Conservation (phyloP, 352 stramenopile species). For the Saprolegnia parasitica region DNA sequence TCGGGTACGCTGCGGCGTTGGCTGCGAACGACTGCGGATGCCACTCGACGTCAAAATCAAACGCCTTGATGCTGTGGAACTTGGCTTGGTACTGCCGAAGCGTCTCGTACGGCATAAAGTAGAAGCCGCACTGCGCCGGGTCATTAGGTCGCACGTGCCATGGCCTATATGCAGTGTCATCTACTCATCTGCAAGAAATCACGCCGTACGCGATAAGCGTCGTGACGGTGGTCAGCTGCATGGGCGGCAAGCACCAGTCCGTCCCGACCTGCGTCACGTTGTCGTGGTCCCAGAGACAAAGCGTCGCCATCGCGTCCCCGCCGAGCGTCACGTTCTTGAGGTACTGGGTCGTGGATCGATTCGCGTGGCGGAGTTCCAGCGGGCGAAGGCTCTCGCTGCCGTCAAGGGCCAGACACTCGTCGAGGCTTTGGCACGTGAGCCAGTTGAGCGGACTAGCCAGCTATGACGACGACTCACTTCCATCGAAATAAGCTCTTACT, state of each 20-base stretch:
- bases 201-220: conserved; percentile 37
- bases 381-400: conserved; percentile 52
- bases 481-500: conserved; percentile 16
- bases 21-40: conserved; percentile 55
- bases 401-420: conserved; percentile 53
- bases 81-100: conserved; percentile 47
- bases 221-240: conserved; percentile 52
- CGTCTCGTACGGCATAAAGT: conserved; percentile 71
- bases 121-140: conserved; percentile 60
- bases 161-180: conserved; percentile 30
- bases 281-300: conserved; percentile 70
- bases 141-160: conserved; percentile 50
- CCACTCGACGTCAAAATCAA: conserved; percentile 66
- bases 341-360: conserved; percentile 47
- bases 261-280: conserved; percentile 37
- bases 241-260: conserved; percentile 54
- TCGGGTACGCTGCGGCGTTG: conserved; percentile 44
- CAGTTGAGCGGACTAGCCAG: conserved; percentile 22
- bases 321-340: conserved; percentile 55
- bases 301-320: conserved; percentile 56
- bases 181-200: neutral
- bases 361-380: conserved; percentile 49
- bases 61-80: conserved; percentile 64
- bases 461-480: conserved; percentile 35
- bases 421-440: conserved; percentile 33